These are phyloP conservation scores for Xylariaceae sp. DNA, from an alignment of 2,329 filamentous ascomycete genomes.

Conservation along the genomic window DNA sequence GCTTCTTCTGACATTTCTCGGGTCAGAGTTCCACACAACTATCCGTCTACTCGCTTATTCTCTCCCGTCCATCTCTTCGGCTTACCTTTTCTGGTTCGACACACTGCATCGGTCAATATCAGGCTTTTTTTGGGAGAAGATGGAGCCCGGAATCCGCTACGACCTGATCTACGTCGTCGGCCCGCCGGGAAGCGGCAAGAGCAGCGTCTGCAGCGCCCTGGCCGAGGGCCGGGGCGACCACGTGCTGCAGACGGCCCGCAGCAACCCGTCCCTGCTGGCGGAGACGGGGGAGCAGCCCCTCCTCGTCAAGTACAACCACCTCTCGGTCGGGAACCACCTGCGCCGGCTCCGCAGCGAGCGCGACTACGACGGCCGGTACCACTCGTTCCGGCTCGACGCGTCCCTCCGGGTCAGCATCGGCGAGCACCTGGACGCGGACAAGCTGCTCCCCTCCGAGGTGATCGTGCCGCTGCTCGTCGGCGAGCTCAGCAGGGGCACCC, in stretches of 20 bases:
- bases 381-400: neutral
- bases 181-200: slow-evolving; percentile 14
- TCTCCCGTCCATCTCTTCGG: no score
- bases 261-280: no score
- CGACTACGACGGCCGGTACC: neutral
- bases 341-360: slow-evolving; percentile 6
- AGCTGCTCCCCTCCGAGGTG: slow-evolving; percentile 8
- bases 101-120: no score
- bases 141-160: no score
- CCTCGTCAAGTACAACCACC: no score
- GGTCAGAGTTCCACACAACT: no score
- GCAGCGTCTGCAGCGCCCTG: slow-evolving; percentile 11
- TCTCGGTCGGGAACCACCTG: slow-evolving; percentile 13
- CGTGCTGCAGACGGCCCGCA: no score
- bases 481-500: slow-evolving; percentile 4
- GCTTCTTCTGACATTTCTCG: no score
- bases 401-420: slow-evolving; percentile 4
- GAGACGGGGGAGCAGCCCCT: no score
- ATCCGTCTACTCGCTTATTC: no score
- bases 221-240: neutral
- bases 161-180: slow-evolving; percentile 15
- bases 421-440: slow-evolving; percentile 5
- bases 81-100: no score
- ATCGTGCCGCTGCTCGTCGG: slow-evolving; percentile 9
- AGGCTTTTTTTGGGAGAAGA: no score